Evolutionary conservation across 2,329 filamentous ascomycete genomes (phyloP).

Genomic region (Arachnomyces sp.): DNA sequence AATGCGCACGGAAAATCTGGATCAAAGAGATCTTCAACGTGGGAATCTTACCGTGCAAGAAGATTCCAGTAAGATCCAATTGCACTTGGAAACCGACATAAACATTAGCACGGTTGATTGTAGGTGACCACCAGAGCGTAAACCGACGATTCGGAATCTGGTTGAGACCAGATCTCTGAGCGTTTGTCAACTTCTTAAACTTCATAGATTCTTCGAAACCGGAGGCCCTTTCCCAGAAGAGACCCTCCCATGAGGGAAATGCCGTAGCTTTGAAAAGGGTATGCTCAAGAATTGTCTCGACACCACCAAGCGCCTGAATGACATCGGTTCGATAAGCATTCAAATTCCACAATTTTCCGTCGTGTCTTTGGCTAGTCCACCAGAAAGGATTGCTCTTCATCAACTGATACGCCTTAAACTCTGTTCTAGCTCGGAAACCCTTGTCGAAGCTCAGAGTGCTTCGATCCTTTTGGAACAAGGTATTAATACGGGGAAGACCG

Average conservation of each 20-base stretch:
- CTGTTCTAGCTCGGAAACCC: constrained; percentile 86
- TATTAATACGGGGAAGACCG: constrained; percentile 95
- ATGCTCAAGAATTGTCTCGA: constrained; percentile 95
- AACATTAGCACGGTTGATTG: constrained; percentile 91
- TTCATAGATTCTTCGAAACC: constrained; percentile 63
- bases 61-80: constrained; percentile 93
- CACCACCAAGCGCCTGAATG: constrained; percentile 90
- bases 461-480: constrained; percentile 95
- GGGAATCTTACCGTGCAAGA: constrained; percentile 97
- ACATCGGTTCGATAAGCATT: constrained; percentile 95
- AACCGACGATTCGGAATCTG: constrained; percentile 98
- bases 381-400: constrained; percentile 99
- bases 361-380: constrained; percentile 97
- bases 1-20: constrained; percentile 97
- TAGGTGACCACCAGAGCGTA: constrained; percentile 94
- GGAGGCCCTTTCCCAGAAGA: constrained; percentile 74
- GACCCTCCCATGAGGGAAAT: constrained; percentile 92
- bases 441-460: constrained; percentile 98
- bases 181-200: constrained; percentile 98
- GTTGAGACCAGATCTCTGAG: constrained; percentile 91
- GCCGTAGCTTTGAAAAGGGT: constrained; percentile 95
- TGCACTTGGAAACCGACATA: constrained; percentile 99
- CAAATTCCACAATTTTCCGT: constrained; percentile 95
- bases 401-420: constrained; percentile 97
- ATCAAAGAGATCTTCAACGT: constrained; percentile 97